Evolutionary conservation across 768 basidiomycete genomes (phyloP), one percentile per base, ranked within the genome.

Genomic region (Amanita molliuscula): DNA sequence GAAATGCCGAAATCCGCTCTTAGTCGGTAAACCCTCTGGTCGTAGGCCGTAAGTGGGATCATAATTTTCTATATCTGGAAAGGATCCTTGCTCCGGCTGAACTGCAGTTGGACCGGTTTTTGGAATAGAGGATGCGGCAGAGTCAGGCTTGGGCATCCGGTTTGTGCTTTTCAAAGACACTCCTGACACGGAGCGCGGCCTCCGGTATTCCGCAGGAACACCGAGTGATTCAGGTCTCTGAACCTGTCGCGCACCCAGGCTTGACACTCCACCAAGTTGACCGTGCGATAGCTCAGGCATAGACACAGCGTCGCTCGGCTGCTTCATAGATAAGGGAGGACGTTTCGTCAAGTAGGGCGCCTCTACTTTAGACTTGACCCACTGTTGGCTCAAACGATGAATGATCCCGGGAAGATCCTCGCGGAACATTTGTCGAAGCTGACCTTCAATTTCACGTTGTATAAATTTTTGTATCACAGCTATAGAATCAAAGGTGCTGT

Each of bases 391-490:
- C 42, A 99, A 78, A 29, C 89, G 77, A 63, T 99, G 96, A 37
- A 99, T 98, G 55, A 99, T 97, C 4, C 90, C 85, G 1, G 96
- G 96, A 3, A 99, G 67, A 64, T 98, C 96, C 64, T 96, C 93
- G 53, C 93, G 76, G 65, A 98, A 99, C 92, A 98, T 95, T 65
- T 98, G 96, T 36, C 96, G 77, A 26, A 99, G 72, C 64, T 97
- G 95, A 0, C 84, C 90, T 65, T 99, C 96, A 49, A 99, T 98
- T 69, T 98, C 95, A 51, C 83, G 80, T 64, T 98, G 96, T 53
- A 99, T 92, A 65, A 94, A 98, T 50, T 92, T 93, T 62, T 97
- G 89, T 45, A 99, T 96, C 55, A 97, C 94, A 41, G 89, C 91
- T 55, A 99, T 95, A 3, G 90, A 92, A 66, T 99, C 96, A 60